These are phyloP conservation scores for Pulveroboletus sp. DNA, from an alignment of 768 basidiomycete genomes.

Conservation along the genomic window DNA sequence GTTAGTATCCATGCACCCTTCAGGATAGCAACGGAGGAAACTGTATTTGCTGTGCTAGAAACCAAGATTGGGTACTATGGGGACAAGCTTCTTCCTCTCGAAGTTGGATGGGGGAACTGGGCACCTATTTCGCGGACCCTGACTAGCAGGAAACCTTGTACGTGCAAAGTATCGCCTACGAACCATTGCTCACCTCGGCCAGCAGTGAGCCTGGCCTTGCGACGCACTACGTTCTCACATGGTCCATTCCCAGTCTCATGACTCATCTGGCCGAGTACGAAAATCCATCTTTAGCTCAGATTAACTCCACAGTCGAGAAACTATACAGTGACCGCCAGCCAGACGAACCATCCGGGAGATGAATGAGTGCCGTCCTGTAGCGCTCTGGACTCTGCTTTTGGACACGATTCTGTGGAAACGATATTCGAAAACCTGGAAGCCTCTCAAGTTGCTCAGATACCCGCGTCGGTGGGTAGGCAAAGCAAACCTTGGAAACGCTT, in stretches of 20 bases:
- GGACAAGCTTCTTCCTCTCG: constrained; percentile 81
- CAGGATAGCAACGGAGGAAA: constrained; percentile 90
- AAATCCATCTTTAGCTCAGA: constrained; percentile 38
- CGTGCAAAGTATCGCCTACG: constrained; percentile 30
- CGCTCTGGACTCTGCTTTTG: constrained; percentile 79
- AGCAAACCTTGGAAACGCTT: constrained; percentile 57
- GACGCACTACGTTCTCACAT: constrained; percentile 85
- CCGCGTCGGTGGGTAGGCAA: constrained; percentile 67
- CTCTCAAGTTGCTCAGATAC: constrained; percentile 37
- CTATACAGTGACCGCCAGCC: constrained; percentile 52
- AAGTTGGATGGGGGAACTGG: constrained; percentile 86
- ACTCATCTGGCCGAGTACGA: constrained; percentile 52
- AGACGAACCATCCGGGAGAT: constrained; percentile 46
- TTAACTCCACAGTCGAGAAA: constrained; percentile 69
- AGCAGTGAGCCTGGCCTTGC: constrained; percentile 87
- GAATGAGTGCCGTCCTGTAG: constrained; percentile 57
- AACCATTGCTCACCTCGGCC: constrained; percentile 8
- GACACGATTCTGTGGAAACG: constrained; percentile 60
- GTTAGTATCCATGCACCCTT: constrained; percentile 80
- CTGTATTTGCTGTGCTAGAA: constrained; percentile 94
- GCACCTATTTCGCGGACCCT: constrained; percentile 83
- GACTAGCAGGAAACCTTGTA: constrained; percentile 83
- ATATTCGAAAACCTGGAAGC: constrained; percentile 57
- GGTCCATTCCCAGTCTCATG: constrained; percentile 66
- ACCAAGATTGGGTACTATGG: constrained; percentile 88